A percentile compares a stretch with the other conserved stretches of the same genome.
These are phyloP conservation scores for Nakazawaea sp. DNA, from an alignment of 805 yeast species.

Conservation along the genomic window DNA sequence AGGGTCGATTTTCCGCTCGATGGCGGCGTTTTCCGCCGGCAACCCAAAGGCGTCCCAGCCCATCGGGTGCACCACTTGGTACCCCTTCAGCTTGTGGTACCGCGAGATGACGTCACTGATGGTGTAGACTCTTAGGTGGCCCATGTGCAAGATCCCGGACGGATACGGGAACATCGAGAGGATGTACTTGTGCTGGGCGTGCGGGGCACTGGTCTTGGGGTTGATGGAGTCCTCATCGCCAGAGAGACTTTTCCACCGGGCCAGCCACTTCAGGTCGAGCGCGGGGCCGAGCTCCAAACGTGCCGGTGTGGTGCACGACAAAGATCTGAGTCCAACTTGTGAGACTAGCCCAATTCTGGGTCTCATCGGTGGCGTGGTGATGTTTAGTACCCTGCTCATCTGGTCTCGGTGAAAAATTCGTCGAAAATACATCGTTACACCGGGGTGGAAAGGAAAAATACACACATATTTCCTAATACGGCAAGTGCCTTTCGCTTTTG, in stretches of 20 bases:
- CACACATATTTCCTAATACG: too few species aligned
- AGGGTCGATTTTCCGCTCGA: conserved; percentile 76
- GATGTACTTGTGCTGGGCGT: conserved; percentile 42
- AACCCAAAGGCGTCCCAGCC: conserved; percentile 99
- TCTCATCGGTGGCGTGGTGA: too few species aligned
- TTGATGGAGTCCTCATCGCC: conserved; percentile 18
- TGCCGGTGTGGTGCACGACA: neutral
- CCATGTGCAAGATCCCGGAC: conserved; percentile 87
- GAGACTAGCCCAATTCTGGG: neutral
- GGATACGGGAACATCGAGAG: conserved; percentile 96
- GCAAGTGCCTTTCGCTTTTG: too few species aligned
- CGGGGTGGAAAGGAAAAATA: too few species aligned
- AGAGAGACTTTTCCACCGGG: conserved; percentile 33
- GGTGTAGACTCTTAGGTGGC: conserved; percentile 89
- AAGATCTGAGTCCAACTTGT: neutral
- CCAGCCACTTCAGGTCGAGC: conserved; percentile 48
- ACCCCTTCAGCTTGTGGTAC: conserved; percentile 70
- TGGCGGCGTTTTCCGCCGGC: conserved; percentile 98
- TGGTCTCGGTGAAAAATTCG: neutral
- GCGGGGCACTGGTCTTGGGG: conserved; percentile 19
- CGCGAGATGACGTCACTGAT: conserved; percentile 81
- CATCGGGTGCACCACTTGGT: conserved; percentile 87
- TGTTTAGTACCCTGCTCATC: too few species aligned
- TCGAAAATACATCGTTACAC: too few species aligned
- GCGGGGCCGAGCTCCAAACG: conserved; percentile 10